A percentile compares a stretch with the other conserved stretches of the same genome.
phyloP scores from a whole-genome alignment of 306 rosid species.

The Vigna radiata region DNA sequence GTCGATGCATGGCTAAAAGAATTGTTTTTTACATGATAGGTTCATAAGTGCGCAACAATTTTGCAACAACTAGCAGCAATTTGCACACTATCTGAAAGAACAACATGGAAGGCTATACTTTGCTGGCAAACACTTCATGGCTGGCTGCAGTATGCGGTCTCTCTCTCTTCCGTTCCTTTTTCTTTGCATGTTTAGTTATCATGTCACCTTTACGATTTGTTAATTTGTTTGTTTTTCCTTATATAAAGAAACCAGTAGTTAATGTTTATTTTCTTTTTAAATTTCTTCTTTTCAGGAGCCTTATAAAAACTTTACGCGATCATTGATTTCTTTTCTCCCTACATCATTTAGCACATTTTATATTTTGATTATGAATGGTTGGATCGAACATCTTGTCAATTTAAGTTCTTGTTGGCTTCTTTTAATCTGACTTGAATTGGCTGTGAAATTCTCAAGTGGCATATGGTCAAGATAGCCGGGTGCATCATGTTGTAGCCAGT shows the following conservation, averaged over 20 bases:
- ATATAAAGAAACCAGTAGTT: background rate
- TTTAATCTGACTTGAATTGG: no score
- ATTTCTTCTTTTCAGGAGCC: no score
- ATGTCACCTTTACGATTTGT: conserved; percentile 37
- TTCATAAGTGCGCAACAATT: conserved; percentile 97
- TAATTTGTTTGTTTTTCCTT: conserved; percentile 35
- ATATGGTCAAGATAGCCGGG: background rate
- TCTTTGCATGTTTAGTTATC: conserved; percentile 28
- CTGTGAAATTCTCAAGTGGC: conserved; percentile 9
- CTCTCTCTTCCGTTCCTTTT: conserved; percentile 51
- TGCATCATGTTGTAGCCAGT: conserved; percentile 11
- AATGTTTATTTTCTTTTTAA: conserved; percentile 6
- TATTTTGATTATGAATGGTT: no score
- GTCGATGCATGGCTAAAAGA: conserved; percentile 34
- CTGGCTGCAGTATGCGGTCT: conserved; percentile 92
- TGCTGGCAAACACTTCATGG: conserved; percentile 87
- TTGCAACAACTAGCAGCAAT: conserved; percentile 92
- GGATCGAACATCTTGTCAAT: no score
- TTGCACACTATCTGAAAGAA: conserved; percentile 85
- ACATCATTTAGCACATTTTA: no score
- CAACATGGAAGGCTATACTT: conserved; percentile 73
- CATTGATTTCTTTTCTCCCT: no score
- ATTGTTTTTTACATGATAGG: conserved; percentile 56
- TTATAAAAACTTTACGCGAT: no score
- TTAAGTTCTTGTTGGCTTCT: no score